Conservation (phyloP, 495 filamentous ascomycete species). For the Parmelia sp. region DNA sequence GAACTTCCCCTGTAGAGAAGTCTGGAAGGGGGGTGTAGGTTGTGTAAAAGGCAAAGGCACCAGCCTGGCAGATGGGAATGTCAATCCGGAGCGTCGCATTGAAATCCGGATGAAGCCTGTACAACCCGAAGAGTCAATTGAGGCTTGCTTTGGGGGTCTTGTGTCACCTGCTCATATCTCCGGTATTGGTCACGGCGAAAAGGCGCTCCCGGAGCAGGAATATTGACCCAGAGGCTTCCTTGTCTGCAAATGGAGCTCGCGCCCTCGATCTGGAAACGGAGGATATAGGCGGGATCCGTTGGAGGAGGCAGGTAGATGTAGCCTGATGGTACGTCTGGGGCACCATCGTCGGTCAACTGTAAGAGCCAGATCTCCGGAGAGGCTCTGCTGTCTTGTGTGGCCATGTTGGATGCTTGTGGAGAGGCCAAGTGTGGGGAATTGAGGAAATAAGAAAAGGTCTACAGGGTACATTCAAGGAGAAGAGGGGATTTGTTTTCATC, state of each 20-base stretch:
- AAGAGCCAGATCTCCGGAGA: conserved; percentile 65
- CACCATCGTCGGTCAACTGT: conserved; percentile 83
- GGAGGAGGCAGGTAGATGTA: conserved; percentile 89
- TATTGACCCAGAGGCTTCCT: conserved; percentile 93
- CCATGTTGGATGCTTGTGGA: conserved; percentile 6
- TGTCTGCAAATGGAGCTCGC: conserved; percentile 91
- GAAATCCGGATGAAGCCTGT: conserved; percentile 83
- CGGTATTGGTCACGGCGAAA: conserved; percentile 74
- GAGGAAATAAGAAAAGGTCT: neutral
- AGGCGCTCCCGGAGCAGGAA: conserved; percentile 64
- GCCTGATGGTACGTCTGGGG: conserved; percentile 79
- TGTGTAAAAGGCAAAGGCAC: conserved; percentile 92
- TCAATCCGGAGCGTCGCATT: conserved; percentile 85
- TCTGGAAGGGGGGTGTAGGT: conserved; percentile 83
- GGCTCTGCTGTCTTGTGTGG: neutral
- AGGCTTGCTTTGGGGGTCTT: conserved; percentile 1
- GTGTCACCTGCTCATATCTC: conserved; percentile 69
- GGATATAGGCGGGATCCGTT: conserved; percentile 58
- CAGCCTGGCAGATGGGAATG: conserved; percentile 73
- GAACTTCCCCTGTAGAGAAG: conserved; percentile 54
- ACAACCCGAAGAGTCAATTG: conserved; percentile 26
- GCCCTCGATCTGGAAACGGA: conserved; percentile 92
- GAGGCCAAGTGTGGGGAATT: neutral
- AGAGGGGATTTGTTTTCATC: neutral
- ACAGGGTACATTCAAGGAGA: neutral